These are phyloP conservation scores for Pseudopyricularia cyperi DNA, from an alignment of 2,329 filamentous ascomycete species.

Conservation along the genomic window DNA sequence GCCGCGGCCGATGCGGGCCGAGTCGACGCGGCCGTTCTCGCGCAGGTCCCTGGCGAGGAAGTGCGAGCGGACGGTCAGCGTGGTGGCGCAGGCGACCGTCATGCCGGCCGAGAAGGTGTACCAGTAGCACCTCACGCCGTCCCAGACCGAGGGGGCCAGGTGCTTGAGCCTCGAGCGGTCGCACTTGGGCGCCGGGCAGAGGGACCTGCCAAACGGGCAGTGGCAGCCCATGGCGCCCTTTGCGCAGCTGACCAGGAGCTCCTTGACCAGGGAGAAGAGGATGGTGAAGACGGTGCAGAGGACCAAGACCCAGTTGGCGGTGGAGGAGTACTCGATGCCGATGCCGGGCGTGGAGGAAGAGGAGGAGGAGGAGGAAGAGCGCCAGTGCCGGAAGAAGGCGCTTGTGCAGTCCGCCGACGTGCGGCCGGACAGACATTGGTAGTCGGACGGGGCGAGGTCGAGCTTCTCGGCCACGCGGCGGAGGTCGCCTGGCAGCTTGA, in stretches of 20 bases:
- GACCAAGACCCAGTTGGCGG: constrained; percentile 31
- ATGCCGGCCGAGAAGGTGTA: background rate
- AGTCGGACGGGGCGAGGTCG: background rate
- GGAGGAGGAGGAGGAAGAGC: background rate
- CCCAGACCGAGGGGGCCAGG: constrained; percentile 1
- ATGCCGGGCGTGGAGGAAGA: background rate
- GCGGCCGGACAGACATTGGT: background rate
- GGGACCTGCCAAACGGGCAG: background rate
- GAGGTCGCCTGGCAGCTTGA: background rate
- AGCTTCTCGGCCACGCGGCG: constrained; percentile 1
- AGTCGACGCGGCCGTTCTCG: background rate
- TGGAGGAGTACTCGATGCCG: constrained; percentile 8
- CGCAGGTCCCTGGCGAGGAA: background rate
- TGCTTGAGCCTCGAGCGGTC: background rate
- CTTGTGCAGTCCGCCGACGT: background rate
- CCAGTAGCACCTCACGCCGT: background rate
- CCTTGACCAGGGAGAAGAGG: background rate
- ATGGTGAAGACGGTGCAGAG: constrained; percentile 31
- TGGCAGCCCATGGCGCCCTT: constrained; percentile 1
- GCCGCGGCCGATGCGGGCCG: background rate
- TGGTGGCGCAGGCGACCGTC: background rate
- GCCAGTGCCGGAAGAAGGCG: constrained; percentile 1
- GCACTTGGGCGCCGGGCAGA: constrained; percentile 2
- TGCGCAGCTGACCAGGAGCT: background rate
- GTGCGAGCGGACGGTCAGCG: background rate